These are phyloP conservation scores for Stramenopiles sp. DNA, from an alignment of 352 stramenopile species.

Conservation along the genomic window DNA sequence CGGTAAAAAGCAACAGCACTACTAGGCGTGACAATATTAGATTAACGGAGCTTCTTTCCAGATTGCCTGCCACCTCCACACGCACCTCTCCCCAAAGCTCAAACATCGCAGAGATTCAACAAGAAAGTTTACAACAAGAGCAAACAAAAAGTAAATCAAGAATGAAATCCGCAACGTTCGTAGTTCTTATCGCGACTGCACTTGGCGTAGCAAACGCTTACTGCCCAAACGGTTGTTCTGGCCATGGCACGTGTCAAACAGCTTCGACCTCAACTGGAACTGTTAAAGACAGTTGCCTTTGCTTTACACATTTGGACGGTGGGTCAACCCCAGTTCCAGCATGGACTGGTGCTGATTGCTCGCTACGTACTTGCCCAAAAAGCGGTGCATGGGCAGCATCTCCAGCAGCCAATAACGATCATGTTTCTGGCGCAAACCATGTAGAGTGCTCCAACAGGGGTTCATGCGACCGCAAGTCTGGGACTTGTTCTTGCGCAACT, in stretches of 20 bases:
- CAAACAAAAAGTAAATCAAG: neutral
- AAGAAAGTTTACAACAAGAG: too few relatives aligned
- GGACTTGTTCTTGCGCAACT: constrained; percentile 37
- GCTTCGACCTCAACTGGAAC: neutral
- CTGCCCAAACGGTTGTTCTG: neutral
- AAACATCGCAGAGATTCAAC: too few relatives aligned
- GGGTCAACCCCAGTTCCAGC: constrained; percentile 20
- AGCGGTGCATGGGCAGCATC: constrained; percentile 44
- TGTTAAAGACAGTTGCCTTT: neutral
- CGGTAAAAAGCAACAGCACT: too few relatives aligned
- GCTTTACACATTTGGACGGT: neutral
- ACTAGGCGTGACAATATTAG: too few relatives aligned
- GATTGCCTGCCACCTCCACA: too few relatives aligned
- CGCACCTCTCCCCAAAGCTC: too few relatives aligned
- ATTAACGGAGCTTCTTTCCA: too few relatives aligned
- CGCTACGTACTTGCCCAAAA: constrained; percentile 40
- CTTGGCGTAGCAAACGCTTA: neutral
- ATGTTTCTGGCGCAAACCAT: constrained; percentile 34
- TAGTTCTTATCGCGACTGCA: neutral
- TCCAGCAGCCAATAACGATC: constrained; percentile 36
- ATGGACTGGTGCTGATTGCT: constrained; percentile 49
- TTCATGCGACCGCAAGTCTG: constrained; percentile 35
- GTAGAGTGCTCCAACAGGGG: constrained; percentile 64
- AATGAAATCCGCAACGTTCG: neutral
- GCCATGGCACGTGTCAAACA: constrained; percentile 7